A percentile compares a stretch with the other conserved stretches of the same genome.
phyloP scores from a whole-genome alignment of 1,139 yeast genomes.

The Blastobotrys persicus region DNA sequence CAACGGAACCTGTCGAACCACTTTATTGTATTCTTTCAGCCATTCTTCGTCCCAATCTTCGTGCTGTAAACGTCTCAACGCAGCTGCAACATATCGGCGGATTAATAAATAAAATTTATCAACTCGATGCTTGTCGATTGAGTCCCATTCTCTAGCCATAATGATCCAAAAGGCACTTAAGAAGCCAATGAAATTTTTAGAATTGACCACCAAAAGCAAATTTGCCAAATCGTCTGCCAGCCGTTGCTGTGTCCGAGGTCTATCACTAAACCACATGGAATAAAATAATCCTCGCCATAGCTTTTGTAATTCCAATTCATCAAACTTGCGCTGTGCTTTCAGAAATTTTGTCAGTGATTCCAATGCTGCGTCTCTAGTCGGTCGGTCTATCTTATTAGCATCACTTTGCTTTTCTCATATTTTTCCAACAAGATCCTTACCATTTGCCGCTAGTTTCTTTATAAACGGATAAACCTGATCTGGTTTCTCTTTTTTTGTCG shows the following conservation, averaged over 20 bases:
- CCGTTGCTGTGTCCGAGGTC: conserved; percentile 86
- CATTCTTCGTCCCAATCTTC: conserved; percentile 56
- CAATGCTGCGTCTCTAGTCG: conserved; percentile 72
- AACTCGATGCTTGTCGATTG: conserved; percentile 70
- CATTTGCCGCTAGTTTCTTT: conserved; percentile 81
- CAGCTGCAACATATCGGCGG: conserved; percentile 70
- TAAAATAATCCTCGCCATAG: conserved; percentile 92
- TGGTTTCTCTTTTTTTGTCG: conserved; percentile 2
- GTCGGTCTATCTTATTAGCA: conserved; percentile 44
- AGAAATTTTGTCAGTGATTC: conserved; percentile 63
- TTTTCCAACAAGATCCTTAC: conserved; percentile 29
- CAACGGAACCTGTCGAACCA: conserved; percentile 40
- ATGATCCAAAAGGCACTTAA: conserved; percentile 80
- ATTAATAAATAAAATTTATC: conserved; percentile 83
- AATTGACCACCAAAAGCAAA: conserved; percentile 46
- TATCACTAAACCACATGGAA: conserved; percentile 93
- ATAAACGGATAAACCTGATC: conserved; percentile 51
- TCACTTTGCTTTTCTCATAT: not conserved
- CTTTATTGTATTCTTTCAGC: conserved; percentile 47
- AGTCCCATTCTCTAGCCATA: conserved; percentile 78
- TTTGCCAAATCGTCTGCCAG: conserved; percentile 72
- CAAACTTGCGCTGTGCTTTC: conserved; percentile 41
- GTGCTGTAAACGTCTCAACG: conserved; percentile 53
- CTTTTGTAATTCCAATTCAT: conserved; percentile 64
- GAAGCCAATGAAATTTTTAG: conserved; percentile 50